Evolutionary conservation across 2,329 filamentous ascomycete genomes (phyloP), one percentile per base, ranked within the genome.

Genomic region (Fusarium sp.): DNA sequence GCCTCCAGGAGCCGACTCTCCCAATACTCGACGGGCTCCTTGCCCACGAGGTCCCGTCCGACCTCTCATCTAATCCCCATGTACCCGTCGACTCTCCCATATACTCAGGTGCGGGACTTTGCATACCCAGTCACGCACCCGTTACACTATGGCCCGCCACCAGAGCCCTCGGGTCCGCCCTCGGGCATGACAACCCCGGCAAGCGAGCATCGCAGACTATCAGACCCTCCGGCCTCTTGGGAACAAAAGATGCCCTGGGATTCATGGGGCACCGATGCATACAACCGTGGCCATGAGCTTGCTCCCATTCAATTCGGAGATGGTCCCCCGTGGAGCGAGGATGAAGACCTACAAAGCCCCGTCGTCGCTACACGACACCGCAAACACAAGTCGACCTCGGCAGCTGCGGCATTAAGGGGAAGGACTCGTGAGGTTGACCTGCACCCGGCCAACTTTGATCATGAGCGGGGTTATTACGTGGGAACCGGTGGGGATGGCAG

Each of bases 21-120:
- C 73, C 93, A 94, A 80, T 96, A 95, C 85, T 97, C 94, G 73
- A 91, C 88, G 78, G 86, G 90, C 68, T 95, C 94, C 18, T 88
- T 87, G 68, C 89, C 89, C 60, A 88, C 89, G 71, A 90, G 92
- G 71, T 97, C 95, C 73, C 91, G 95, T 70, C 94, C 95, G 22
- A 88, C 89, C 65, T 97, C 95, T n/a, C 90, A 93, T 79, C 88
- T 94, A 72, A 96, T 97, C 80, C 93, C 95, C 18, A 87, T 93
- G 78, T 97, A 95, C 83, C 93, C 95, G 78, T 97, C 95, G 68
- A 97, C 92, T 80, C 89, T 98, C 20, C 84, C 94, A 8, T 98
- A 98, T 82, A 92, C 95, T n/a, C 88, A 94, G 52, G 95, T 99
- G 74, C 93, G 97, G 79, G 97, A 99, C 87, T 99, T 98, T 85